Conservation (phyloP, 75 land plant genomes). For the Azolla pinnata region DNA sequence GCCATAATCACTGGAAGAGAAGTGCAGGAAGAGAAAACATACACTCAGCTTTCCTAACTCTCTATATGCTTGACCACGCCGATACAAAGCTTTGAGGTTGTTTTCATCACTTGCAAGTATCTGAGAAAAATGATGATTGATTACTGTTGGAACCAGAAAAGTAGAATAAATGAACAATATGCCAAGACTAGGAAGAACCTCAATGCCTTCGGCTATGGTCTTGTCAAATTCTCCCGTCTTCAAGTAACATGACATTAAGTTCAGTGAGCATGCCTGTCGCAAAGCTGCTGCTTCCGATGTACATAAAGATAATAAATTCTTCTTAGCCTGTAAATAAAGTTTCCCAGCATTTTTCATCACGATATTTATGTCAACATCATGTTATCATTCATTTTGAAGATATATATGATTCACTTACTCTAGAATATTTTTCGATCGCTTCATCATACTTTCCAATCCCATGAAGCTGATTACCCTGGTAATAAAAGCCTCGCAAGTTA, state of each 20-base stretch:
- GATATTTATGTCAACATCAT: not conserved
- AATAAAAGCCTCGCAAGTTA: slow-evolving; percentile 5
- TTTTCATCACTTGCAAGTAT: slow-evolving; percentile 54
- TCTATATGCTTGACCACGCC: slow-evolving; percentile 93
- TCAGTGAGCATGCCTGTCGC: slow-evolving; percentile 62
- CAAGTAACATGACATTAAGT: slow-evolving; percentile 93
- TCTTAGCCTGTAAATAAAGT: slow-evolving; percentile 49
- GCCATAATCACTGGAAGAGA: no score
- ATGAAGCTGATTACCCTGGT: slow-evolving; percentile 84
- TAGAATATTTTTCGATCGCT: slow-evolving; percentile 71
- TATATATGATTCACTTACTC: slow-evolving; percentile 29
- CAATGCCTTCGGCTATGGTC: slow-evolving; percentile 64
- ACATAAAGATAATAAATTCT: slow-evolving; percentile 39
- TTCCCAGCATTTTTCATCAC: slow-evolving; percentile 1
- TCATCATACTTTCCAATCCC: slow-evolving; percentile 48
- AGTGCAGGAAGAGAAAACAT: slow-evolving; percentile 12
- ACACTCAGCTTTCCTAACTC: slow-evolving; percentile 61
- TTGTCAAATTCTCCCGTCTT: slow-evolving; percentile 74
- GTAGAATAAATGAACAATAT: slow-evolving; percentile 1
- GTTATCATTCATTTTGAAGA: not conserved
- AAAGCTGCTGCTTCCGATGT: slow-evolving; percentile 35
- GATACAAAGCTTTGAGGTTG: slow-evolving; percentile 91
- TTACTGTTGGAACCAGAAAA: not conserved
- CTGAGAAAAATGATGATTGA: slow-evolving; percentile 24
- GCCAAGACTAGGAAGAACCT: slow-evolving; percentile 33